A percentile compares a stretch with the other conserved stretches of the same genome.
These are phyloP conservation scores for Lachnellula subtilissima DNA, from an alignment of 2,329 filamentous ascomycete species.

Conservation along the genomic window DNA sequence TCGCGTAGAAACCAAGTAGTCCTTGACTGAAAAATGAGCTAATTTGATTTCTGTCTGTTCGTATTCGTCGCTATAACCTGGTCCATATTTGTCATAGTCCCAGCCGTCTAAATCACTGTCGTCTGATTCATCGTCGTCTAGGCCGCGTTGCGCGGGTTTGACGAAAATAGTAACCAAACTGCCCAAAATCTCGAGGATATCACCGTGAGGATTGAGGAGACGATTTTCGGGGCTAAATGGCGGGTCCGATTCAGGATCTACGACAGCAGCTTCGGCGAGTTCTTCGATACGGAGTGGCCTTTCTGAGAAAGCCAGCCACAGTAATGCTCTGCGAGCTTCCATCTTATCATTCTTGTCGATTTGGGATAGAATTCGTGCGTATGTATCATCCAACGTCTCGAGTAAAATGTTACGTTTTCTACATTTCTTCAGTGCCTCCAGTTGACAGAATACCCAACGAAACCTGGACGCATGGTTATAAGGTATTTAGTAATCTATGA, in stretches of 20 bases:
- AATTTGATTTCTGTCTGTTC: slow-evolving; percentile 6
- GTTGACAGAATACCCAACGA: slow-evolving; percentile 28
- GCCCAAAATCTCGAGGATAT: slow-evolving; percentile 1
- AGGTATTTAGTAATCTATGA: not conserved
- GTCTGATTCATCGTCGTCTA: not conserved
- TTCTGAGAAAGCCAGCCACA: slow-evolving; percentile 22
- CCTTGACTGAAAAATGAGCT: slow-evolving; percentile 31
- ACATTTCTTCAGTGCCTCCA: slow-evolving; percentile 27
- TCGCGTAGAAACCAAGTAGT: slow-evolving; percentile 26
- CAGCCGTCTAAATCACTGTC: not conserved
- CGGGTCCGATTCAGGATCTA: slow-evolving; percentile 17
- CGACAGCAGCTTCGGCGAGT: slow-evolving; percentile 22
- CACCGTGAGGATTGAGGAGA: slow-evolving; percentile 26
- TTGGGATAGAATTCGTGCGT: slow-evolving; percentile 21
- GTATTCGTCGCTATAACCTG: no score
- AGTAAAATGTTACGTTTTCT: slow-evolving; percentile 8
- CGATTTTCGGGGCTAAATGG: slow-evolving; percentile 31
- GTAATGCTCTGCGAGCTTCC: slow-evolving; percentile 15
- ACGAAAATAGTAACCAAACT: not conserved
- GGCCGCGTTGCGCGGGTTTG: not conserved
- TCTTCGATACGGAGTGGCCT: slow-evolving; percentile 23
- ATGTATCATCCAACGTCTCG: slow-evolving; percentile 22
- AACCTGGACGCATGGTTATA: slow-evolving; percentile 22
- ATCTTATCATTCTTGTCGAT: slow-evolving; percentile 17
- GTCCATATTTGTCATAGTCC: not conserved